Base-by-base conservation (phyloP, 73 alveolate genomes). In the Vitrella brassicaformis region DNA sequence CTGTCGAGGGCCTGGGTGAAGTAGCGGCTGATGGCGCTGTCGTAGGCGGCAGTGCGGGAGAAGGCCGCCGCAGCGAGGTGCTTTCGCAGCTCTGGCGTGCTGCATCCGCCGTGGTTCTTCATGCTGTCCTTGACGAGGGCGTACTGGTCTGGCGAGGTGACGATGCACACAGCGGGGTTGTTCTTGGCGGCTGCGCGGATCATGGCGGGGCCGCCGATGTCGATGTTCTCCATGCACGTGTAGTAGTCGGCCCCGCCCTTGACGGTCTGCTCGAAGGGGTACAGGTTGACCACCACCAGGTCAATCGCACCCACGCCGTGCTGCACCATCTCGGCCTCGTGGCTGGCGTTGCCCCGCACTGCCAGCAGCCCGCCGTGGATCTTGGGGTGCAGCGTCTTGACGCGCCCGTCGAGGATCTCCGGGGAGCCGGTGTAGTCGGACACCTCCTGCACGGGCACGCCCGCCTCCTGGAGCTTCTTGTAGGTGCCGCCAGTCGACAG, bases 181-280 rank as follows among this genome's bases (percentile, higher is more conserved):
- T 76, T 76, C 77, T 76, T 76, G 67, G 83, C 83, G 19, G 83
- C 67, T 7, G 83, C 83, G 46, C 83, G 66, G 47, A 76, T 68
- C 83, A 76, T 76, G 19, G 83, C 83, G 19, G 83, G 83, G 14
- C 83, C 83, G 29, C 83, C 83, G 45, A 76, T 76, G 71, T 76
- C 83, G 39, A 76, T 76, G 56, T 76, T 76, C 71, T 76, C 83
- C 26, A 76, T 76, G 71, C 83, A 76, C 9, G 83, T 76, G 1
- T 75, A 71, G 64, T 0, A 66, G 66, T 27, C 47, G 0, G 47
- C 65, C 27, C 65, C 70, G 26, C 26, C 27, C 25, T 0, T 31
- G 25, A 66, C 81, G 7, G 81, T 71, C 68, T 74, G 73, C 45
- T 30, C 47, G 68, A 74, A 74, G 32, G 81, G 81, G 27, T 74